A percentile compares a stretch with the other conserved stretches of the same genome.
Conservation (phyloP, 106 monocot species). For the Hemerocallis citrina region DNA sequence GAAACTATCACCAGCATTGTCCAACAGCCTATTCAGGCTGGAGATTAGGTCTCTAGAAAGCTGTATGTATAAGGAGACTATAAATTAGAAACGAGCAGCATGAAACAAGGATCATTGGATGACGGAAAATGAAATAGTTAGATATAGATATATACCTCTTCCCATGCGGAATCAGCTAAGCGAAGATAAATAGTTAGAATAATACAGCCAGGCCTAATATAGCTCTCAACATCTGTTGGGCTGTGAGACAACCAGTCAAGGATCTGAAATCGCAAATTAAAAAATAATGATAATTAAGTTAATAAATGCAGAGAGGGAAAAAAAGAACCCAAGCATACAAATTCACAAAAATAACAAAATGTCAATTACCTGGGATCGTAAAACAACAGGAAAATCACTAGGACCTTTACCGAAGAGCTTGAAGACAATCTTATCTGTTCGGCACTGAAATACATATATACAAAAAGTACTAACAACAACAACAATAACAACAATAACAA, state of each 20-base stretch:
- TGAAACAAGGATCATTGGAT: background rate
- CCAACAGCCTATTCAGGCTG: conserved; percentile 51
- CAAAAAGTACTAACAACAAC: too few species aligned
- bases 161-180: conserved; percentile 53
- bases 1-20: conserved; percentile 35
- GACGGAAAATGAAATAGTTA: too few species aligned
- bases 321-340: background rate
- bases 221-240: conserved; percentile 86
- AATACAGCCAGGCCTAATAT: conserved; percentile 85
- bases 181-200: conserved; percentile 80
- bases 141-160: conserved; percentile 33
- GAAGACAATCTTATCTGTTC: conserved; percentile 79
- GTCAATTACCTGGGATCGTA: conserved; percentile 47
- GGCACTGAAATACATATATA: conserved; percentile 64
- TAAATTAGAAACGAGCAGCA: background rate
- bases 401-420: conserved; percentile 94
- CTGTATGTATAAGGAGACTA: conserved; percentile 23
- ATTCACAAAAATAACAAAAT: background rate
- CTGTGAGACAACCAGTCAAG: conserved; percentile 73
- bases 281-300: background rate
- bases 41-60: conserved; percentile 44
- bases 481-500: too few species aligned
- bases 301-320: background rate
- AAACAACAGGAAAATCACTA: conserved; percentile 55
- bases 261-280: conserved; percentile 41